Evolutionary conservation across 1,139 yeast genomes (phyloP), one percentile per base, ranked within the genome.

Genomic region (Scheffersomyces insectosa): DNA sequence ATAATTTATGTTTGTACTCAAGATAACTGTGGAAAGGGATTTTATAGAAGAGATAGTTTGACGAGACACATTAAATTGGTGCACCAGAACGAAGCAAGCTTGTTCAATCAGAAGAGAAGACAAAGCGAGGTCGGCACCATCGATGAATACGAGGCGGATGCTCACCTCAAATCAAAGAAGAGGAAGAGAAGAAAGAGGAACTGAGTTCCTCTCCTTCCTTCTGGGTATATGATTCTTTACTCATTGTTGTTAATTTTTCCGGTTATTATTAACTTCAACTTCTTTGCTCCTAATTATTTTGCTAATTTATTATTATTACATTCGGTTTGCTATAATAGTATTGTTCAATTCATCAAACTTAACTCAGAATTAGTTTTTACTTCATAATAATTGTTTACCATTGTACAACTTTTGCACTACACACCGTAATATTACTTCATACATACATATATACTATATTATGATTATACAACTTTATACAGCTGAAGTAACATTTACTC

Each of bases 11-110:
- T 51, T 10, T 59, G 63, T 34, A 46, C 47, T n/a, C 43, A 60
- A 40, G 34, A 42, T 16, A 66, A 66, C 38, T 84, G 89, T 55
- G 70, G 69, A 16, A 80, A 80, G 53, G 61, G 61, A 5, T 83
- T 83, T 55, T 76, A 79, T 46, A 66, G 89, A 41, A 75, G 75
- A 46, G 86, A 82, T 58, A 77, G 85, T 4, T 66, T 77, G 44
- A 74, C 70, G 40, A 66, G 87, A 47, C 87, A 82, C 52, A 64
- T 68, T 29, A 70, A 70, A 42, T 63, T 81, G 47, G 83, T 80
- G 14, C 86, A 82, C 52, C 61, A 63, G 35, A 77, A 76, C 20
- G 30, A 38, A 3, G 31, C 36, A 12, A 47, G 44, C 30, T 38
- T 39, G 20, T 48, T 46, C 33, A 48, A 48, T 28, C 16, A 36